Evolutionary conservation across 768 basidiomycete genomes (phyloP), one percentile per base, ranked within the genome.

Genomic region (Naganishia vaughanmartiniae): DNA sequence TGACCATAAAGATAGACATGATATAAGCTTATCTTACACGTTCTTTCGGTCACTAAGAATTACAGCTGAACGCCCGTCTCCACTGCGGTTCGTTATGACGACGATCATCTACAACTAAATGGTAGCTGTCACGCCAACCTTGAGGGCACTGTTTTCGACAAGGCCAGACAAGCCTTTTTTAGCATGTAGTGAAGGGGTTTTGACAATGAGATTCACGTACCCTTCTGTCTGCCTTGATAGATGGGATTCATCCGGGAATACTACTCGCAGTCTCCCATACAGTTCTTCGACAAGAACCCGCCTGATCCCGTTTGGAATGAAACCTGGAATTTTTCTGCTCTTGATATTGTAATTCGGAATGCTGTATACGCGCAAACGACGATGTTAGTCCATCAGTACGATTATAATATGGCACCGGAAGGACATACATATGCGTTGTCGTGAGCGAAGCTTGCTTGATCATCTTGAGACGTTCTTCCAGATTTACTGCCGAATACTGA

Each of bases 281-380:
- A 90, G 74, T n/a, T 84, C 85, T 75, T 89, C 88, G 46, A 89
- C 85, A 28, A 89, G 80, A 63, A 85, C 79, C 19, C 75, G 80
- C 39, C 88, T 82, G 12, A 86, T 24, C 80, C 83, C 85, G 63
- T 84, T 7, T n/a, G 76, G 45, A n/a, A 77, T 39, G 31, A 67
- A 72, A 73, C 81, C 83, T 30, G 17, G n/a, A n/a, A 66, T 26
- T 17, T 3, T 19, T 17, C 15, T 53, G 76, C 86, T 85, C 65
- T 84, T 80, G 45, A 88, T 84, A 65, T 86, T 82, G 69, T 88
- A 88, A 75, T 87, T 85, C 0, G 87, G 87, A 4, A 87, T 84
- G 46, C 87, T 88, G 72, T 1, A 15, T 54, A 39, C 15, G 21
- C 31, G 34, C n/a, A n/a, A 45, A 33, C 17, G 0, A 39, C 14